Conservation (phyloP, 768 basidiomycete species). For the Pseudohyphozyma bogoriensis region DNA sequence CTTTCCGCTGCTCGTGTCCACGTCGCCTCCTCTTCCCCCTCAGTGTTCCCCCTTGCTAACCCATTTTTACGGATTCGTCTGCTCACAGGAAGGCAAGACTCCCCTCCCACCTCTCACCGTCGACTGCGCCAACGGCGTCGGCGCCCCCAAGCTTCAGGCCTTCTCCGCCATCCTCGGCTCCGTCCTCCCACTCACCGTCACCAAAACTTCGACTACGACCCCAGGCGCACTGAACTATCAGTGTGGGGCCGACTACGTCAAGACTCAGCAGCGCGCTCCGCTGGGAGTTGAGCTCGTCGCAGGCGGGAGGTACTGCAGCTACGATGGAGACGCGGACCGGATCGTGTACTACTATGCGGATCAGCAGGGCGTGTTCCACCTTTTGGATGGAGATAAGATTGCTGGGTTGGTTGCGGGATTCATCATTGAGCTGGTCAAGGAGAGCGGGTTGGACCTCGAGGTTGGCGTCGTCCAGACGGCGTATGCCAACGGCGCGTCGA, state of each 20-base stretch:
- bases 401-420: constrained; percentile 85
- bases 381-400: constrained; percentile 98
- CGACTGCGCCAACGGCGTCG: constrained; percentile 99
- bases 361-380: constrained; percentile 62
- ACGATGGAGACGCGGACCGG: constrained; percentile 96
- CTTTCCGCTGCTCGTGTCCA: neutral
- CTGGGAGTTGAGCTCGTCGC: constrained; percentile 54
- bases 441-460: constrained; percentile 71
- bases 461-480: constrained; percentile 97
- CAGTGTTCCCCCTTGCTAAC: neutral
- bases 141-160: constrained; percentile 58
- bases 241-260: constrained; percentile 95
- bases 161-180: constrained; percentile 38
- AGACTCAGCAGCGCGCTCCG: constrained; percentile 79
- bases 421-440: constrained; percentile 78
- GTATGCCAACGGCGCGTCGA: constrained; percentile 95
- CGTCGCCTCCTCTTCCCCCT: neutral
- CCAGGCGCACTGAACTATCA: constrained; percentile 67
- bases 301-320: constrained; percentile 62
- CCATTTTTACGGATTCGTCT: neutral
- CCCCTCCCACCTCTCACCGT: constrained; percentile 51
- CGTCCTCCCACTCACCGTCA: constrained; percentile 52
- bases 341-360: constrained; percentile 86
- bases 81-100: constrained; percentile 37
- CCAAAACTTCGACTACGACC: constrained; percentile 57